Conservation (phyloP, 2,329 filamentous ascomycete species). For the Ophiocordyceps australis region DNA sequence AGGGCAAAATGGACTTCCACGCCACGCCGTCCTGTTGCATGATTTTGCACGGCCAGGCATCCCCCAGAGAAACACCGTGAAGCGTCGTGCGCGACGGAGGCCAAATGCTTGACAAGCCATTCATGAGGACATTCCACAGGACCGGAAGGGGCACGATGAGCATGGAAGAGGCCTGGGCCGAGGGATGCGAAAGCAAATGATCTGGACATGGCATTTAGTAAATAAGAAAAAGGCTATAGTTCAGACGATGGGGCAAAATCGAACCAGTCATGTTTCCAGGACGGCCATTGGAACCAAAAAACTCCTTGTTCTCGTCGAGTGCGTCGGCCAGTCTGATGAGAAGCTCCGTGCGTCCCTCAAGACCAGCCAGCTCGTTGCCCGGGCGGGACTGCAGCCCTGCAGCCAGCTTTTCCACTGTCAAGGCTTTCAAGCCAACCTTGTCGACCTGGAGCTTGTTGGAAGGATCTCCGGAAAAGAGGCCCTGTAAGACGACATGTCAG, state of each 20-base stretch:
- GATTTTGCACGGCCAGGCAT: constrained; percentile 79
- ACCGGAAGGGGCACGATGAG: constrained; percentile 77
- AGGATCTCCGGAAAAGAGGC: constrained; percentile 69
- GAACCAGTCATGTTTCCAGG: constrained; percentile 89
- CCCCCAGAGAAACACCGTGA: constrained; percentile 72
- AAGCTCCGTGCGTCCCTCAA: constrained; percentile 70
- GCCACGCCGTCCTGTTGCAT: constrained; percentile 46
- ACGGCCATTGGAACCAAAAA: constrained; percentile 68
- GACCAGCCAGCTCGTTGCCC: constrained; percentile 63
- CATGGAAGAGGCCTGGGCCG: constrained; percentile 74
- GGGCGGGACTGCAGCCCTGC: constrained; percentile 71
- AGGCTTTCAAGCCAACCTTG: constrained; percentile 53
- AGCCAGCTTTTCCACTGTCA: constrained; percentile 59
- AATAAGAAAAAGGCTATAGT: too few species aligned
- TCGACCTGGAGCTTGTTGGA: constrained; percentile 81
- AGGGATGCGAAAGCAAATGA: constrained; percentile 80
- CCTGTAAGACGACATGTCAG: constrained; percentile 22
- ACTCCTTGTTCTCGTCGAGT: constrained; percentile 55
- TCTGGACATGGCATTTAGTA: constrained; percentile 41
- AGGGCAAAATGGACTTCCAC: constrained; percentile 71
- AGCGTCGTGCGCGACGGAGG: constrained; percentile 71
- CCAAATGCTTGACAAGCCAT: constrained; percentile 77
- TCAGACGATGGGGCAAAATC: too few species aligned
- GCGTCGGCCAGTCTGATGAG: constrained; percentile 60
- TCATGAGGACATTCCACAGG: constrained; percentile 81